phyloP scores from a whole-genome alignment of 1,284 basidiomycete genomes.

The Volvariella surrecta region DNA sequence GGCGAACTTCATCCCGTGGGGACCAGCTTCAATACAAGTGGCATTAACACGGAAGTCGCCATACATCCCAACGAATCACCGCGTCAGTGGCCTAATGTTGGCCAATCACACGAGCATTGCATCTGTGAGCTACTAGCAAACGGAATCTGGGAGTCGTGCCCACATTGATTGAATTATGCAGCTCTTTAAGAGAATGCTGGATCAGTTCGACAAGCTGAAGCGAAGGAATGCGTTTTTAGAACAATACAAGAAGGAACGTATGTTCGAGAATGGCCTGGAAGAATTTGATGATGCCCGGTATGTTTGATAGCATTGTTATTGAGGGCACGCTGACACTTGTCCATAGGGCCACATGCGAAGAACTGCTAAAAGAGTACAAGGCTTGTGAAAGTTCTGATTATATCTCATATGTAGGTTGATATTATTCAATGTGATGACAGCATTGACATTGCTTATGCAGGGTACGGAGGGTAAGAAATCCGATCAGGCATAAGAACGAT shows the following conservation, averaged over 20 bases:
- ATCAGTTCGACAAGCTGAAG: slow-evolving; percentile 87
- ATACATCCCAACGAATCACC: slow-evolving; percentile 82
- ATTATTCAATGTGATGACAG: not conserved
- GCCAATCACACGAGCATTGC: slow-evolving; percentile 98
- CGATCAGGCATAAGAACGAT: slow-evolving; percentile 1
- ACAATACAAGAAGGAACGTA: slow-evolving; percentile 94
- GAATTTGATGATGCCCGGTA: slow-evolving; percentile 94
- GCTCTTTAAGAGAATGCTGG: slow-evolving; percentile 94
- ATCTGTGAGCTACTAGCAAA: slow-evolving; percentile 49
- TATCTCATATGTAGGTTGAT: slow-evolving; percentile 62
- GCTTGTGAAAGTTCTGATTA: slow-evolving; percentile 91
- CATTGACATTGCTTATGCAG: not conserved
- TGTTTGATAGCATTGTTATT: slow-evolving; percentile 11
- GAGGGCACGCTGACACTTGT: slow-evolving; percentile 2
- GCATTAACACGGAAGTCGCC: slow-evolving; percentile 90
- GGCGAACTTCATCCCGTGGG: slow-evolving; percentile 99
- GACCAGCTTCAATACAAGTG: slow-evolving; percentile 97
- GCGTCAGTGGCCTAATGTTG: slow-evolving; percentile 96
- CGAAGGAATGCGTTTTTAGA: slow-evolving; percentile 95
- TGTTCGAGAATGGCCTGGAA: slow-evolving; percentile 86
- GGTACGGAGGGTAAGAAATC: slow-evolving; percentile 5
- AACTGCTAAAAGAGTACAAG: slow-evolving; percentile 85
- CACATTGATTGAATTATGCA: too few relatives aligned
- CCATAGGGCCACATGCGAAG: slow-evolving; percentile 77
- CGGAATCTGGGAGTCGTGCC: not conserved